Evolutionary conservation across 768 basidiomycete species (phyloP), one percentile per base, ranked within the genome.

Genomic region (Rickenella mellea): DNA sequence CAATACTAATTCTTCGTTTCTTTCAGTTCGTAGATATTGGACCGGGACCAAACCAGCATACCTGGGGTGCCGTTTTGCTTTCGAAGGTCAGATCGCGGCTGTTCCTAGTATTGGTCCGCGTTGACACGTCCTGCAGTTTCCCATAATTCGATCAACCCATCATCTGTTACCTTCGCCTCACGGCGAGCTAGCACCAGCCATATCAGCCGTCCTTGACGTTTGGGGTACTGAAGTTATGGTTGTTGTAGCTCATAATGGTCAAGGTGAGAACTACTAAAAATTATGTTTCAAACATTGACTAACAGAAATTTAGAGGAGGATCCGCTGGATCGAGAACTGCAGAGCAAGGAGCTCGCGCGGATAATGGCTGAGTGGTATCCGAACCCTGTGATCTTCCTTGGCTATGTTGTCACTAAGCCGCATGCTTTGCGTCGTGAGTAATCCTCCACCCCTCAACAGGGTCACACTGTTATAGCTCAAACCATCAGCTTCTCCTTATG

Each of bases 191-290:
- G 89, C 88, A 2, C 89, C 89, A 0, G 89, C 89, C 1, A 93
- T 93, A 25, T 84, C 89, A 58, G 89, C 89, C 3, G 71, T 85
- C 2, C 64, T 93, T 11, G 83, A 91, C 40, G 68, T 89, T 6
- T 83, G 78, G 48, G 88, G 89, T 1, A 80, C 78, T 1, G 70
- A 74, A 40, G 75, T 92, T 14, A 80, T 80, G 5, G 87, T 92
- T 0, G 68, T 93, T n/a, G 84, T 93, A 8, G 72, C 87, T 0
- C 91, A 94, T 50, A 93, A 94, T 55, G 91, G 91, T 5, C 91
- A 94, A 71, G 86, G 86, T 83, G 47, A 40, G 57, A 44, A 11
- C 24, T n/a, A 11, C 21, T 2, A 20, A 10, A 33, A 26, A n/a
- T 4, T 9, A 15, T 15, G 15, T 25, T 20, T 37, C 17, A 11